A percentile compares a stretch with the other conserved stretches of the same genome.
Evolutionary conservation across 1,284 basidiomycete genomes (phyloP).

Genomic region (Trichosporon coremiiforme): DNA sequence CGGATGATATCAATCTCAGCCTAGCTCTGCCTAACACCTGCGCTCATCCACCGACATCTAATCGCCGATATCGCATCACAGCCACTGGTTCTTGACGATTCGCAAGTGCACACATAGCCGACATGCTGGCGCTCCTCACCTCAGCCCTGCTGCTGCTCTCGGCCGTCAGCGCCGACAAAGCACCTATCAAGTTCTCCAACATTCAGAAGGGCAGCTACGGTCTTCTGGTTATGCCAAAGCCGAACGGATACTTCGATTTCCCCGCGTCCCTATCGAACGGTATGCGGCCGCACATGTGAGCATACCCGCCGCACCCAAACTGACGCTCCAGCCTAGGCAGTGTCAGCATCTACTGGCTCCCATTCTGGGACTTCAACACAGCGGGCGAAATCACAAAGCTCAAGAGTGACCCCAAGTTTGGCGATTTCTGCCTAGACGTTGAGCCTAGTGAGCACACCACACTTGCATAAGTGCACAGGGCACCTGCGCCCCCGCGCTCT

Average conservation of each 20-base stretch:
- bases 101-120: no score
- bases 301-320: neutral
- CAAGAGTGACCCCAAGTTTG: neutral
- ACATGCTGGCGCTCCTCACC: neutral
- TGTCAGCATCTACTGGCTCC: neutral
- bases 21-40: no score
- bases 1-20: no score
- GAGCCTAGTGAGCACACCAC: neutral
- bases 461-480: no score
- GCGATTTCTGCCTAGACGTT: neutral
- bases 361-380: neutral
- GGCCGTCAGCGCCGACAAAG: neutral
- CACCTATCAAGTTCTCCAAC: neutral
- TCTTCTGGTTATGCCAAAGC: neutral
- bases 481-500: no score
- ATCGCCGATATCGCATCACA: neutral
- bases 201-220: neutral
- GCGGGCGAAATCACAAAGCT: neutral
- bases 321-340: neutral
- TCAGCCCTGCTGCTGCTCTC: neutral
- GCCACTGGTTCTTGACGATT: neutral
- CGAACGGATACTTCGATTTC: neutral
- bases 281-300: neutral
- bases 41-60: no score
- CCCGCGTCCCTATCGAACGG: neutral